These are phyloP conservation scores for Periglandula ipomoeae DNA, from an alignment of 2,329 filamentous ascomycete species.

Conservation along the genomic window DNA sequence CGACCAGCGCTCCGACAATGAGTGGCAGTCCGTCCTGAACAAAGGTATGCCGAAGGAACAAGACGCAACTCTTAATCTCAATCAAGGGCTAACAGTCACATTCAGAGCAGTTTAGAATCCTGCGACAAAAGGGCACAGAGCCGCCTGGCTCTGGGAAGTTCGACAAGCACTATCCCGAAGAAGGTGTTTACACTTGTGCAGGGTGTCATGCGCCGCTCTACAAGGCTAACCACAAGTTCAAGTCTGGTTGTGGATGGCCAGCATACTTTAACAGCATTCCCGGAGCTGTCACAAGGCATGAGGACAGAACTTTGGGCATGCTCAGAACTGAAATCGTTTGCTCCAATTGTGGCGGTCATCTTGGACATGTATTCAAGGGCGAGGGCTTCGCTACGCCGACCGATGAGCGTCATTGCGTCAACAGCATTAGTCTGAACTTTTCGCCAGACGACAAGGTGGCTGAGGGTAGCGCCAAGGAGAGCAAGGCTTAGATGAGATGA, in stretches of 20 bases:
- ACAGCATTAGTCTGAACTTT: slow-evolving; percentile 85
- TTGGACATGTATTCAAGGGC: slow-evolving; percentile 93
- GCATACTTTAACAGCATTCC: slow-evolving; percentile 96
- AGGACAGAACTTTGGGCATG: slow-evolving; percentile 74
- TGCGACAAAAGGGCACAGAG: slow-evolving; percentile 90
- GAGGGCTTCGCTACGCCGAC: slow-evolving; percentile 79
- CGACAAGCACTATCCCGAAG: slow-evolving; percentile 71
- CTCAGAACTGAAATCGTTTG: slow-evolving; percentile 86
- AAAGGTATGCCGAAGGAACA: slow-evolving; percentile 27
- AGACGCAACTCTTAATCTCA: neutral
- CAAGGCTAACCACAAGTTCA: slow-evolving; percentile 90
- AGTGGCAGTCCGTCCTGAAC: slow-evolving; percentile 83
- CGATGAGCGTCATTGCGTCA: slow-evolving; percentile 95
- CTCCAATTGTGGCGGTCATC: slow-evolving; percentile 84
- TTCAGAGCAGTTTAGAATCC: slow-evolving; percentile 87
- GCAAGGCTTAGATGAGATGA: slow-evolving; percentile 23
- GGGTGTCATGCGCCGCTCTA: slow-evolving; percentile 84
- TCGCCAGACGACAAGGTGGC: slow-evolving; percentile 49
- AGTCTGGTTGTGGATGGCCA: slow-evolving; percentile 93
- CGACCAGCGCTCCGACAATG: slow-evolving; percentile 68
- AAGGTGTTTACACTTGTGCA: slow-evolving; percentile 79
- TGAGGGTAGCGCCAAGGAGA: slow-evolving; percentile 23
- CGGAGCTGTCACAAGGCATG: slow-evolving; percentile 75
- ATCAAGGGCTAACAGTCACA: slow-evolving; percentile 6
- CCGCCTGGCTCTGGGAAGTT: slow-evolving; percentile 69